phyloP scores from a whole-genome alignment of 2,329 filamentous ascomycete species.

The Hypoxylon sp. region DNA sequence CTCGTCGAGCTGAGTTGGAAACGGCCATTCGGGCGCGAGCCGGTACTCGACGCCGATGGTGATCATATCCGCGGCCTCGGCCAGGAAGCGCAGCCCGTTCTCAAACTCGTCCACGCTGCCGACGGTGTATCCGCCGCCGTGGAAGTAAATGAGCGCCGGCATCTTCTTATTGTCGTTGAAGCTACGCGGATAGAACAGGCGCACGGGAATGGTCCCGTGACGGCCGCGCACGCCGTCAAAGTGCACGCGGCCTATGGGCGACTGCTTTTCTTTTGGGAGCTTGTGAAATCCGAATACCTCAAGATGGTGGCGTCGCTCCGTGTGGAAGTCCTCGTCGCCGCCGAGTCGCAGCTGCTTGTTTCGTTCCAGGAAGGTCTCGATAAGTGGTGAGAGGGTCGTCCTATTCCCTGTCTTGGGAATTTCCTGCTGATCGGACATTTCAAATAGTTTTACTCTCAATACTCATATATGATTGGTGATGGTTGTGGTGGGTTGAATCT shows the following conservation, averaged over 20 bases:
- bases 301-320: conserved; percentile 37
- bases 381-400: conserved; percentile 15
- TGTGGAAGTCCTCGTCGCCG: conserved; percentile 32
- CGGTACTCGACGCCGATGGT: conserved; percentile 56
- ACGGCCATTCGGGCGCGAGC: conserved; percentile 54
- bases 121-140: conserved; percentile 58
- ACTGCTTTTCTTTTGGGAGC: conserved; percentile 42
- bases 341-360: conserved; percentile 25
- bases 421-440: conserved; percentile 15
- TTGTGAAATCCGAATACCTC: conserved; percentile 54
- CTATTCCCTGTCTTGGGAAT: conserved; percentile 21
- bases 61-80: conserved; percentile 48
- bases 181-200: conserved; percentile 53
- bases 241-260: conserved; percentile 53
- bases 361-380: conserved; percentile 32
- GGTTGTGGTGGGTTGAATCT: not conserved
- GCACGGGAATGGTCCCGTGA: conserved; percentile 55
- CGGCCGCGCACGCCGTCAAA: conserved; percentile 54
- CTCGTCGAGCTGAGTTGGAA: conserved; percentile 55
- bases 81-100: conserved; percentile 54
- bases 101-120: conserved; percentile 58
- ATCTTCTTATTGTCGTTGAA: conserved; percentile 36
- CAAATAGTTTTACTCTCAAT: not conserved
- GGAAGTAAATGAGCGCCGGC: conserved; percentile 56
- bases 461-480: not conserved